Percentiles rank a stretch among this genome's conserved stretches.
These are phyloP conservation scores for Clitopilus hobsonii DNA, from an alignment of 768 basidiomycete genomes.

Conservation along the genomic window DNA sequence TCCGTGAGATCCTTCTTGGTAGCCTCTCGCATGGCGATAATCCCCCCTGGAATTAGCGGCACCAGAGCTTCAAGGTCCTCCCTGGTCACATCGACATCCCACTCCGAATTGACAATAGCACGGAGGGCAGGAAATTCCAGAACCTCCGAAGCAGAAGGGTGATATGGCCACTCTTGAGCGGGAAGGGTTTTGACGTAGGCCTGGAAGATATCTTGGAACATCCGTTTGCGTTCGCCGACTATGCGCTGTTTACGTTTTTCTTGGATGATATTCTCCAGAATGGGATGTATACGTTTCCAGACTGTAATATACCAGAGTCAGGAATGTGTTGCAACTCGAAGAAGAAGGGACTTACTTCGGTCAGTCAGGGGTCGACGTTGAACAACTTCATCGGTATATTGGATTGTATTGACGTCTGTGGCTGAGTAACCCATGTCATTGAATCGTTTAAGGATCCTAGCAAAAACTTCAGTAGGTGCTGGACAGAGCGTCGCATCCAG, in stretches of 20 bases:
- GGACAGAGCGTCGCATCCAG: too few species aligned
- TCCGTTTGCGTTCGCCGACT: conserved; percentile 3
- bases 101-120: background rate
- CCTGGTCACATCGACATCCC: background rate
- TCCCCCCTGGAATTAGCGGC: background rate
- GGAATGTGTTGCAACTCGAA: background rate
- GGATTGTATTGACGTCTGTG: conserved; percentile 6
- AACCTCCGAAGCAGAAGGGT: background rate
- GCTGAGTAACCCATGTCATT: conserved; percentile 12
- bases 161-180: conserved; percentile 4
- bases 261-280: conserved; percentile 12
- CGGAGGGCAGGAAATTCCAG: background rate
- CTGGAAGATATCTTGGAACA: conserved; percentile 2
- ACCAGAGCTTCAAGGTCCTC: background rate
- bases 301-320: conserved; percentile 9
- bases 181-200: conserved; percentile 10
- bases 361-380: conserved; percentile 17
- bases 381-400: background rate
- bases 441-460: conserved; percentile 5
- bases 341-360: conserved; percentile 14
- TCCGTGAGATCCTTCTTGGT: background rate
- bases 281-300: conserved; percentile 17
- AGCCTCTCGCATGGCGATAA: background rate
- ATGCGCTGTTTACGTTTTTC: conserved; percentile 6
- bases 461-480: too few species aligned